Evolutionary conservation across 208 protist species (phyloP).

Genomic region (Trypanosoma conorhini): DNA sequence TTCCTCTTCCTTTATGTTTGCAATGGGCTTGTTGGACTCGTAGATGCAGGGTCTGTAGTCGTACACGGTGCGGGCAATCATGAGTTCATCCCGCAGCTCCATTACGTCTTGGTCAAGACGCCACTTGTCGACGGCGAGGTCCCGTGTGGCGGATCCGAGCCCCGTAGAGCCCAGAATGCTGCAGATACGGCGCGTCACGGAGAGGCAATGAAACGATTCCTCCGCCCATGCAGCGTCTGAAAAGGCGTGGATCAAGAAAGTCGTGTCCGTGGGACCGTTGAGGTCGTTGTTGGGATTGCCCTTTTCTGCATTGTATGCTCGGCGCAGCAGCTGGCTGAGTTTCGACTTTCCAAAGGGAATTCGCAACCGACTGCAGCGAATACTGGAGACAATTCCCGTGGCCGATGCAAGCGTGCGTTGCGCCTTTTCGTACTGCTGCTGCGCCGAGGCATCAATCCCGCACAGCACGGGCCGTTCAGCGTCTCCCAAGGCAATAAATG

Average conservation of each 20-base stretch:
- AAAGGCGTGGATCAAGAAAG: conserved; percentile 87
- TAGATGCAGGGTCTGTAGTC: conserved; percentile 92
- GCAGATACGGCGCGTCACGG: conserved; percentile 78
- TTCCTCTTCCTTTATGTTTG: conserved; percentile 92
- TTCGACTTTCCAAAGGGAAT: conserved; percentile 94
- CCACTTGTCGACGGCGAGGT: conserved; percentile 91
- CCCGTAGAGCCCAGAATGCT: conserved; percentile 79
- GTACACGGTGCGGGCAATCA: conserved; percentile 84
- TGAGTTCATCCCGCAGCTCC: conserved; percentile 87
- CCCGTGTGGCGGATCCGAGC: conserved; percentile 84
- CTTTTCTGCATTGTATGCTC: conserved; percentile 91
- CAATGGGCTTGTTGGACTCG: conserved; percentile 74
- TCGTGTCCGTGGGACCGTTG: conserved; percentile 78
- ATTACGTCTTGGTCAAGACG: conserved; percentile 88
- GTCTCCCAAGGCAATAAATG: conserved; percentile 83
- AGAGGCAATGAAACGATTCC: conserved; percentile 88
- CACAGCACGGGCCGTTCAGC: conserved; percentile 86
- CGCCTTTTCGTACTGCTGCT: conserved; percentile 73
- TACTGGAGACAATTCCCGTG: conserved; percentile 84
- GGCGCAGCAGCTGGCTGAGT: conserved; percentile 86
- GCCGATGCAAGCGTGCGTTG: conserved; percentile 77
- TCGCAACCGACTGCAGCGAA: conserved; percentile 89
- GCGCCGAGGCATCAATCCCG: conserved; percentile 70
- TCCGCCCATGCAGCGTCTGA: conserved; percentile 80
- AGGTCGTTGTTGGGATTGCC: conserved; percentile 59